A percentile compares a stretch with the other conserved stretches of the same genome.
Evolutionary conservation across 1,139 yeast genomes (phyloP).

Genomic region (Yamadazyma atmosphaerica): DNA sequence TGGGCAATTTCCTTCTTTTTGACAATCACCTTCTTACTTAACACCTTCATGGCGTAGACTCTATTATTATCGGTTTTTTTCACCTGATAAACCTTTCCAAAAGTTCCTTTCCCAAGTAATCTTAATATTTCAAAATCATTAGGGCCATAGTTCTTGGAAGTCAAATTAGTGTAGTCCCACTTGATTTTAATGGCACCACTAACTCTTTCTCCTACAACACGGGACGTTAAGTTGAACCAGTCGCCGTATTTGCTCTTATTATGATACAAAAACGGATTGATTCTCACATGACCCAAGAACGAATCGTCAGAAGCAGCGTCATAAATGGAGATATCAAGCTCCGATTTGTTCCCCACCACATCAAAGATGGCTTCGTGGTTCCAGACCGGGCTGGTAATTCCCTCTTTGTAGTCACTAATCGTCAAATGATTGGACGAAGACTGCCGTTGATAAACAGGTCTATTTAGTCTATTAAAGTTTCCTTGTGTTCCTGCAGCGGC

Average conservation of each 20-base stretch:
- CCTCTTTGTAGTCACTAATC: constrained; percentile 20
- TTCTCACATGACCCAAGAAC: constrained; percentile 80
- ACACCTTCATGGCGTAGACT: constrained; percentile 95
- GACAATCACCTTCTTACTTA: constrained; percentile 90
- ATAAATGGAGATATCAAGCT: constrained; percentile 82
- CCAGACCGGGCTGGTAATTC: constrained; percentile 70
- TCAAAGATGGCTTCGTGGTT: constrained; percentile 90
- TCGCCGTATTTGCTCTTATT: constrained; percentile 35
- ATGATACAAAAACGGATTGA: constrained; percentile 58
- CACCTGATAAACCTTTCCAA: constrained; percentile 96
- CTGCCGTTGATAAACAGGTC: constrained; percentile 63
- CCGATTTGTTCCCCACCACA: constrained; percentile 80
- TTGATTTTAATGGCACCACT: constrained; percentile 74
- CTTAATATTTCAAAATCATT: constrained; percentile 90
- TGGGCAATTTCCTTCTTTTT: constrained; percentile 97
- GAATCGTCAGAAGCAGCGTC: constrained; percentile 81
- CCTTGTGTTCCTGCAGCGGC: constrained; percentile 21
- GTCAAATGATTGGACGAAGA: constrained; percentile 64
- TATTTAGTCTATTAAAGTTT: constrained; percentile 3
- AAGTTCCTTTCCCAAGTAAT: constrained; percentile 91
- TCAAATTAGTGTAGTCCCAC: constrained; percentile 66
- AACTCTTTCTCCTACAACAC: constrained; percentile 75
- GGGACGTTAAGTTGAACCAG: constrained; percentile 75
- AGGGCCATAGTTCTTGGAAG: constrained; percentile 84
- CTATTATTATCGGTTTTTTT: constrained; percentile 84